phyloP scores from a whole-genome alignment of 257 asterid species.

The Scutellaria galericulata region DNA sequence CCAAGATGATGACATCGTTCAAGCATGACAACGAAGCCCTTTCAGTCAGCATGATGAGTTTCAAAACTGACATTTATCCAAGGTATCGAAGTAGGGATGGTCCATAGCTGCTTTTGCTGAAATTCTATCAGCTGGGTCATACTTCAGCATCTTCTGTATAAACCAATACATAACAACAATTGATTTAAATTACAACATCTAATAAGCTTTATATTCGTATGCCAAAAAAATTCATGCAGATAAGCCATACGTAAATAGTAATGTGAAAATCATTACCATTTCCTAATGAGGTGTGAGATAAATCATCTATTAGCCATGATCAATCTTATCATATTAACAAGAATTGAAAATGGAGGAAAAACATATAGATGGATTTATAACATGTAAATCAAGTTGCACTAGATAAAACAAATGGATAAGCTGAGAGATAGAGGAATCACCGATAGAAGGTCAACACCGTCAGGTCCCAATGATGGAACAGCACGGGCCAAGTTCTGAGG shows the following conservation, averaged over 20 bases:
- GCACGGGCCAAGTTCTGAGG: conserved; percentile 75
- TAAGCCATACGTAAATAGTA: no score
- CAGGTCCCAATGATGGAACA: conserved; percentile 81
- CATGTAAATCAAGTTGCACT: no score
- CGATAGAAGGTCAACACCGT: conserved; percentile 84
- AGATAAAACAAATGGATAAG: no score
- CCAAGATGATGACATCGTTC: conserved; percentile 61
- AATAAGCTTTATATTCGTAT: no score
- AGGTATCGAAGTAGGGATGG: conserved; percentile 89
- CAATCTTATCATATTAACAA: no score
- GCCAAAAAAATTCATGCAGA: no score
- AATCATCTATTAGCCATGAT: no score
- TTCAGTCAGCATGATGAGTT: not conserved
- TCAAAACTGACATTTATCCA: conserved; percentile 90
- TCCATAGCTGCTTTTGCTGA: conserved; percentile 93
- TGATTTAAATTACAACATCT: not conserved
- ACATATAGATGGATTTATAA: no score
- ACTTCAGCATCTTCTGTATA: conserved; percentile 81
- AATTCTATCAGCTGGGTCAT: conserved; percentile 85
- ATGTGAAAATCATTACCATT: no score
- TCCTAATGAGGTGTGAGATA: no score
- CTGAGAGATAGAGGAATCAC: conserved; percentile 43
- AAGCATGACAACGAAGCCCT: not conserved
- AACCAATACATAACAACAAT: conserved; percentile 32
- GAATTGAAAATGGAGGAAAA: no score